Conservation (phyloP, 257 asterid species). For the Solanum stenotomum region DNA sequence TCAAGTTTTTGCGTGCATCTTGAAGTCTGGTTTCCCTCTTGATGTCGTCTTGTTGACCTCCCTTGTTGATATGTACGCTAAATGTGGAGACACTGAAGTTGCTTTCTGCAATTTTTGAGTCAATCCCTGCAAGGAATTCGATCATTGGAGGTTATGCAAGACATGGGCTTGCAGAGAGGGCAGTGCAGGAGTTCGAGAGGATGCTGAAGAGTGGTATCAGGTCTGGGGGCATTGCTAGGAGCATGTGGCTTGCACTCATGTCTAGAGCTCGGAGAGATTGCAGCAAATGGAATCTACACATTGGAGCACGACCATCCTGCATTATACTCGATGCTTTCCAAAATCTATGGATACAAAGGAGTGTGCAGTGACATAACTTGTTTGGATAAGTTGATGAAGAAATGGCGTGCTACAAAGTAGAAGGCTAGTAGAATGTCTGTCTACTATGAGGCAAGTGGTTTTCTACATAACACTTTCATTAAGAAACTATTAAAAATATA, state of each 20-base stretch:
- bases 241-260: neutral
- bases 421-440: neutral
- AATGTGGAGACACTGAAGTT: constrained; percentile 47
- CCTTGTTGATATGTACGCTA: constrained; percentile 63
- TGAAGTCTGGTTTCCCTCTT: constrained; percentile 24
- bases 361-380: neutral
- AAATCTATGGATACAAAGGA: neutral
- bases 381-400: neutral
- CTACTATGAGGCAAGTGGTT: neutral
- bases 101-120: neutral
- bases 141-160: constrained; percentile 46
- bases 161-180: constrained; percentile 40
- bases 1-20: neutral
- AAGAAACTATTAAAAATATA: neutral
- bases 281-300: neutral
- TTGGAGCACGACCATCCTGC: neutral
- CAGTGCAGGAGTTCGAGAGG: constrained; percentile 23
- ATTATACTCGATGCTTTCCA: neutral
- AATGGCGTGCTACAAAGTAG: neutral
- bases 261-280: neutral
- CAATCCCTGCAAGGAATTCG: constrained; percentile 9
- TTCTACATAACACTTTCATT: neutral
- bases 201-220: constrained; percentile 7
- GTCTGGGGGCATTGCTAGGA: neutral
- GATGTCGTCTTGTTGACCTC: constrained; percentile 55